phyloP scores from a whole-genome alignment of 441 rosid species.

The Flueggea neowawraea region DNA sequence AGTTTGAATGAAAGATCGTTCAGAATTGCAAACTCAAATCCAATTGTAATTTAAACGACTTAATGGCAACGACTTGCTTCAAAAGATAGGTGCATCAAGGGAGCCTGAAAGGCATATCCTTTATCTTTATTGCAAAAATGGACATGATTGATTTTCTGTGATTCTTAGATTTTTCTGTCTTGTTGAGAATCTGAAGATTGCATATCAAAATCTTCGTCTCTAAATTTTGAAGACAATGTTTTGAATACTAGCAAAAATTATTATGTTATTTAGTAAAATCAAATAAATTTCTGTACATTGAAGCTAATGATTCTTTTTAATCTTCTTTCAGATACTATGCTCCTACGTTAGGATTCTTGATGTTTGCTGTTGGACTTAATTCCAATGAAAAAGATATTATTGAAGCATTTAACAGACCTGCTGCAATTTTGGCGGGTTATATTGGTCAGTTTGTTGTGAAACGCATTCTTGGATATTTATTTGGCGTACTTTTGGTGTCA shows the following conservation, averaged over 20 bases:
- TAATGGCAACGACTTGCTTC: not conserved
- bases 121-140: no score
- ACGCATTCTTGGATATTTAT: constrained; percentile 81
- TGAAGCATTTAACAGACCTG: constrained; percentile 76
- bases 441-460: constrained; percentile 77
- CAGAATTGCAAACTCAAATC: not conserved
- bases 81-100: not conserved
- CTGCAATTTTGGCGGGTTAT: constrained; percentile 69
- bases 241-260: no score
- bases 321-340: constrained; percentile 71
- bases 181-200: no score
- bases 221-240: no score
- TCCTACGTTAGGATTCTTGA: constrained; percentile 86
- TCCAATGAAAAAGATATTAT: constrained; percentile 79
- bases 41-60: not conserved
- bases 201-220: no score
- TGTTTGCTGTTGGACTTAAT: constrained; percentile 95
- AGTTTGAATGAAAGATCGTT: not conserved
- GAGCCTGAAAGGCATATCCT: no score
- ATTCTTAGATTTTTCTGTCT: no score
- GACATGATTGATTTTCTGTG: no score
- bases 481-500: constrained; percentile 58
- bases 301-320: constrained; percentile 16
- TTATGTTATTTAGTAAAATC: no score
- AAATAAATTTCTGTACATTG: not conserved